phyloP scores from a whole-genome alignment of 352 stramenopile genomes.

The Globisporangium paddicum region DNA sequence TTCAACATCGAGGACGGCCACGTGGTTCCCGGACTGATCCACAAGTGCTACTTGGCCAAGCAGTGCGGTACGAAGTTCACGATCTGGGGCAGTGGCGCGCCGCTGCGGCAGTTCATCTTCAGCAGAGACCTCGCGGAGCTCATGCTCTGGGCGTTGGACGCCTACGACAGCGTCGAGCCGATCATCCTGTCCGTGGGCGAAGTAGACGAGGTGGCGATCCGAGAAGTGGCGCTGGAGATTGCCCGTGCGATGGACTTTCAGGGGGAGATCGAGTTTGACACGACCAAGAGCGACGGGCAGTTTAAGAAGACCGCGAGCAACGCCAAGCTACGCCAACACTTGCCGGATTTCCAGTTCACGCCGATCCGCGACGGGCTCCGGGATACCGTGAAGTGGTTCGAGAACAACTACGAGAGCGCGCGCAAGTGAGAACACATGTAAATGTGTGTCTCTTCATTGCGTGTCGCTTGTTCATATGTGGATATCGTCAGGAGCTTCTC shows the following conservation, averaged over 20 bases:
- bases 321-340: constrained; percentile 87
- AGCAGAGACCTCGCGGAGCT: constrained; percentile 94
- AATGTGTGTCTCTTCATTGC: background rate
- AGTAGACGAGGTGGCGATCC: constrained; percentile 93
- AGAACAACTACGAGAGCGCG: background rate
- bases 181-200: constrained; percentile 97
- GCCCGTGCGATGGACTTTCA: constrained; percentile 76
- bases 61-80: constrained; percentile 81
- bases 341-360: constrained; percentile 94
- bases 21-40: constrained; percentile 97
- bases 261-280: constrained; percentile 89
- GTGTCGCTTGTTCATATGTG: background rate
- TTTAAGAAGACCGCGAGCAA: constrained; percentile 99
- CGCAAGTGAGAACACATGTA: background rate
- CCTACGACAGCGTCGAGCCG: constrained; percentile 87
- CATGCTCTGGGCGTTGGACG: constrained; percentile 80
- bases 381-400: constrained; percentile 11
- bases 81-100: constrained; percentile 94
- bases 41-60: constrained; percentile 98
- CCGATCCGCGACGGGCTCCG: constrained; percentile 64
- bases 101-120: constrained; percentile 98
- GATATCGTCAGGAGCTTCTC: background rate
- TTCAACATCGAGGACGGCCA: constrained; percentile 97
- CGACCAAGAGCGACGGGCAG: constrained; percentile 95
- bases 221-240: constrained; percentile 87